Evolutionary conservation across 2,329 filamentous ascomycete species (phyloP).

Genomic region (Fusarium sp.): DNA sequence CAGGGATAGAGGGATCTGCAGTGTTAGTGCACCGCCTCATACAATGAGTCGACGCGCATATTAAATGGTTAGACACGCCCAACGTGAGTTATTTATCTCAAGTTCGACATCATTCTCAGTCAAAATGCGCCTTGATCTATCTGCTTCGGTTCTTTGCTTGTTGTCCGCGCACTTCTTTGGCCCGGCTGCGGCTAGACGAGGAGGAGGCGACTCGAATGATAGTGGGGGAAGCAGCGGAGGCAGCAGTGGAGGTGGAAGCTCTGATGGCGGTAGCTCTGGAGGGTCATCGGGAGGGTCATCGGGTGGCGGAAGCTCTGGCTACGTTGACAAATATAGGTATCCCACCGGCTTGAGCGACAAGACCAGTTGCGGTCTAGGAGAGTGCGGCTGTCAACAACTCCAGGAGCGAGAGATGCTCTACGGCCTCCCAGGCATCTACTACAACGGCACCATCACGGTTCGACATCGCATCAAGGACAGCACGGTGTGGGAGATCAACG

Average conservation of each 20-base stretch:
- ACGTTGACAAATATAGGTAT: no score
- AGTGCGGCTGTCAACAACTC: constrained; percentile 1
- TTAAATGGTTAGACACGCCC: not conserved
- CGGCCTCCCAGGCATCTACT: constrained; percentile 31
- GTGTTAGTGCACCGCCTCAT: not conserved
- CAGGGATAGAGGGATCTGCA: not conserved
- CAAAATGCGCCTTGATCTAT: not conserved
- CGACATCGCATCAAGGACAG: constrained; percentile 20
- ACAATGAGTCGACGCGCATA: not conserved
- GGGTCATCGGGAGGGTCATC: not conserved
- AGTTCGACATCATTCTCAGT: not conserved
- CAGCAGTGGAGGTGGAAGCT: not conserved
- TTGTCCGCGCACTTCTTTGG: not conserved
- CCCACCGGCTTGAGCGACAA: not conserved
- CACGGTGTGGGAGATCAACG: constrained; percentile 15
- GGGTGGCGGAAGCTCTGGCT: not conserved
- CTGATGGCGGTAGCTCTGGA: not conserved
- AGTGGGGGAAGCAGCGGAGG: not conserved
- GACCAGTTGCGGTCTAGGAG: not conserved
- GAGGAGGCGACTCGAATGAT: not conserved
- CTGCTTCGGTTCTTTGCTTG: not conserved
- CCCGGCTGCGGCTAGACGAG: not conserved
- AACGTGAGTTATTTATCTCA: not conserved
- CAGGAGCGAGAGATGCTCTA: constrained; percentile 11
- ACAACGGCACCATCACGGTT: constrained; percentile 32